Evolutionary conservation across 805 yeast species (phyloP).

Genomic region (Kurtzmaniella cleridarum): DNA sequence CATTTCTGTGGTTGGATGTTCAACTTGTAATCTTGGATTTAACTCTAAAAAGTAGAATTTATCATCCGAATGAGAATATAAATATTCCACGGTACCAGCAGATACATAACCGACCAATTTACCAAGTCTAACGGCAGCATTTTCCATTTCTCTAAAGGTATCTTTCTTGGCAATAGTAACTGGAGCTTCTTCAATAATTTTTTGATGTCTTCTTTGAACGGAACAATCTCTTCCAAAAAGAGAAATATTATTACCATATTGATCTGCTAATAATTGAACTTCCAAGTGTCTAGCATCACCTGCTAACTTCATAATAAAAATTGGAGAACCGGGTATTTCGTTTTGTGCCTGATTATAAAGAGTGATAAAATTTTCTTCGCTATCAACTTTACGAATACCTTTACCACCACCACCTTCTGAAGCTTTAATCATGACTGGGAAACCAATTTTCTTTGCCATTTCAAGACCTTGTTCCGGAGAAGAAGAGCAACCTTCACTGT

Average conservation of each 20-base stretch:
- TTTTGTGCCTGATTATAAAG: conserved; percentile 90
- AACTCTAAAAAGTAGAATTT: conserved; percentile 94
- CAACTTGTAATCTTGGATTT: conserved; percentile 98
- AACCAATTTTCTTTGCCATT: conserved; percentile 84
- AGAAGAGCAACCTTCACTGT: conserved; percentile 81
- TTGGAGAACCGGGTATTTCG: conserved; percentile 98
- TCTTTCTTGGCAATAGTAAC: conserved; percentile 87
- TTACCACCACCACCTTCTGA: conserved; percentile 99
- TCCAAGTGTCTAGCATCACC: conserved; percentile 97
- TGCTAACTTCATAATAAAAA: conserved; percentile 95
- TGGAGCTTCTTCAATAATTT: conserved; percentile 98
- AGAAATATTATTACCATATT: conserved; percentile 96
- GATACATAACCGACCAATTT: conserved; percentile 95
- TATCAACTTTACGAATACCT: conserved; percentile 95
- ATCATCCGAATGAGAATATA: conserved; percentile 90
- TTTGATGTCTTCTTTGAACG: conserved; percentile 98
- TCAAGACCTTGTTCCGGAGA: conserved; percentile 84
- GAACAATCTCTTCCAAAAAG: conserved; percentile 98
- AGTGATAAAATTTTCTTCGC: conserved; percentile 69
- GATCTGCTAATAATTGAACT: conserved; percentile 96
- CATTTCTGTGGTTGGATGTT: conserved; percentile 99
- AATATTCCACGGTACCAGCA: conserved; percentile 98
- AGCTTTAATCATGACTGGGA: conserved; percentile 98
- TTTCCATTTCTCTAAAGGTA: conserved; percentile 88
- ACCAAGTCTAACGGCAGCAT: conserved; percentile 96